Percentiles rank a stretch among this genome's conserved stretches.
Evolutionary conservation across 2,329 filamentous ascomycete genomes (phyloP).

Genomic region (Claviceps fusiformis): DNA sequence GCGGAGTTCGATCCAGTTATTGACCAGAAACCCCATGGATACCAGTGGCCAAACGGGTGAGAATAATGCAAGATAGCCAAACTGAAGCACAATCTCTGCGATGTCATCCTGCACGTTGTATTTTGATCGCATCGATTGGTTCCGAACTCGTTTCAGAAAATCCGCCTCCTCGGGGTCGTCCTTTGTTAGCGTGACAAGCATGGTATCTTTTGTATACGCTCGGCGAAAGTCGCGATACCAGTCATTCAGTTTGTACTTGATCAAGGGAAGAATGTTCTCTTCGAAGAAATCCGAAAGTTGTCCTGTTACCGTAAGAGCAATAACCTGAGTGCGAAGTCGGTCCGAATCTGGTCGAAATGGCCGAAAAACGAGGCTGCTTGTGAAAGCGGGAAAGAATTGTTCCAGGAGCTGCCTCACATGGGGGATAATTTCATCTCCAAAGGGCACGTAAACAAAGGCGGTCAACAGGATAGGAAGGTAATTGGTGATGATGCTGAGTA

Average conservation of each 20-base stretch:
- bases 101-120: slow-evolving; percentile 66
- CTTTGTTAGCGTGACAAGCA: slow-evolving; percentile 31
- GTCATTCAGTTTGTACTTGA: slow-evolving; percentile 44
- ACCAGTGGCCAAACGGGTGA: slow-evolving; percentile 65
- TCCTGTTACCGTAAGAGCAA: slow-evolving; percentile 61
- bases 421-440: slow-evolving; percentile 53
- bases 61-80: slow-evolving; percentile 61
- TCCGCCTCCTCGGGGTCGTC: slow-evolving; percentile 50
- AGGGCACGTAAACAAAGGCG: slow-evolving; percentile 68
- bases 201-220: slow-evolving; percentile 23
- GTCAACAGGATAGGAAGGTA: slow-evolving; percentile 65
- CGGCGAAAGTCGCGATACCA: slow-evolving; percentile 29
- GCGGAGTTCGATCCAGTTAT: slow-evolving; percentile 66
- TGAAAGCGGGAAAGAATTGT: slow-evolving; percentile 31
- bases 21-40: slow-evolving; percentile 57
- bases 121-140: slow-evolving; percentile 51
- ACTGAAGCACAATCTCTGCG: slow-evolving; percentile 59
- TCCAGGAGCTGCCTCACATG: slow-evolving; percentile 48
- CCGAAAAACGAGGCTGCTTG: slow-evolving; percentile 34
- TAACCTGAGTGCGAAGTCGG: slow-evolving; percentile 56
- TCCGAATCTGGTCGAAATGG: slow-evolving; percentile 52
- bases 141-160: slow-evolving; percentile 50
- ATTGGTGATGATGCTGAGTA: slow-evolving; percentile 69
- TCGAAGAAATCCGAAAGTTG: slow-evolving; percentile 60
- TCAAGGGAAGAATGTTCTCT: slow-evolving; percentile 55